phyloP scores from a whole-genome alignment of 1,139 yeast genomes.

The Pichia cactophila region DNA sequence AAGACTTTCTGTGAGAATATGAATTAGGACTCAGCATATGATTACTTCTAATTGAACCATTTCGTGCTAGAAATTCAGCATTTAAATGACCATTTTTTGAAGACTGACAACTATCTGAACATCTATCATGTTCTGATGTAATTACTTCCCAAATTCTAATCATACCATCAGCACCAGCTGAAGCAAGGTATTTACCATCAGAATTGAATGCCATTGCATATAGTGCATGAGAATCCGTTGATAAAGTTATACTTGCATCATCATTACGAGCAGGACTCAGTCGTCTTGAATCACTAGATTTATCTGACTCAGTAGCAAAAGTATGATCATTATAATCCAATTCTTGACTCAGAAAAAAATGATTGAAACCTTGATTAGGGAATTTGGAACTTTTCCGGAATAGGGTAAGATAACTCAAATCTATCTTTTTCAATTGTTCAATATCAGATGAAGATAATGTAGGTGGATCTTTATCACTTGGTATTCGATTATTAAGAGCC shows the following conservation, averaged over 20 bases:
- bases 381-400: conserved; percentile 33
- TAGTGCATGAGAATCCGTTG: conserved; percentile 9
- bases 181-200: conserved; percentile 78
- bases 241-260: conserved; percentile 3
- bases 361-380: conserved; percentile 20
- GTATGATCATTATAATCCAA: conserved; percentile 27
- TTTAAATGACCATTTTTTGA: not conserved
- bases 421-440: conserved; percentile 23
- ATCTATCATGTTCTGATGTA: conserved; percentile 50
- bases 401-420: conserved; percentile 48
- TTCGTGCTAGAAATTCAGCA: not conserved
- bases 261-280: not conserved
- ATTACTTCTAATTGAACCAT: not conserved
- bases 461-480: not conserved
- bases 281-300: not conserved
- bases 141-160: conserved; percentile 77
- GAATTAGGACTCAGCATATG: not conserved
- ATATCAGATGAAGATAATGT: conserved; percentile 1
- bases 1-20: conserved; percentile 3
- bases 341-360: conserved; percentile 78
- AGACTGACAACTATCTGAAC: not conserved
- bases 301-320: not conserved
- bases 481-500: not conserved
- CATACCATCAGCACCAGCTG: conserved; percentile 69
- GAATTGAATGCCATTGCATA: conserved; percentile 67